Base-by-base conservation (phyloP, 768 basidiomycete genomes). In the Cystofilobasidium bisporidii region DNA sequence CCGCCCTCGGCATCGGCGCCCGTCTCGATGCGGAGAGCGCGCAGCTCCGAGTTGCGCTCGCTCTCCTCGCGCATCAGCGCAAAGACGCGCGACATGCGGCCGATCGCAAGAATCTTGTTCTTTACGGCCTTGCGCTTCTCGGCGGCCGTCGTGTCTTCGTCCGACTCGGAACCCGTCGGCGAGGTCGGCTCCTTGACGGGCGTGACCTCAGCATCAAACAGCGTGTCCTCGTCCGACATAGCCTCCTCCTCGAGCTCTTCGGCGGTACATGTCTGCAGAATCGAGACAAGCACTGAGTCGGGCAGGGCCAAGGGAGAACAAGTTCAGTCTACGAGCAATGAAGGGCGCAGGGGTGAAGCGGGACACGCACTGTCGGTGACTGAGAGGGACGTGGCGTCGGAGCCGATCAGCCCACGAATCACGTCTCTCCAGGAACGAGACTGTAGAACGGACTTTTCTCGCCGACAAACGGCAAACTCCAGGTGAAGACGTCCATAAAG, bases 401-500 rank as follows among this genome's bases (percentile, higher is more conserved):
- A 36, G n/a, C n/a, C n/a, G n/a, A n/a, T n/a, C n/a, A n/a, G n/a
- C n/a, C n/a, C n/a, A n/a, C n/a, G n/a, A n/a, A n/a, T n/a, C n/a
- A n/a, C n/a, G n/a, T n/a, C n/a, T n/a, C n/a, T n/a, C n/a, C n/a
- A n/a, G n/a, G n/a, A n/a, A 41, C 33, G 24, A 22, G n/a, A 33
- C 30, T n/a, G 0, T 20, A 17, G 11, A 40, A 79, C 84, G 64
- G 72, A 91, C 94, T 98, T 79, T 99, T 98, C 78, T 93, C 89
- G 71, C 93, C 96, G 10, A 99, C 96, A 74, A 98, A 98, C 0
- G 96, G 96, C 68, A 99, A 78, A 81, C 87, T 89, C 96, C 96
- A 99, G 0, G 96, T 97, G 76, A 99, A 99, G 28, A 93, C 93
- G 73, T 98, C 94, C 93, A 98, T 97, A 74, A 99, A 99, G 78